Conservation (phyloP, 2,329 filamentous ascomycete species). For the Claviceps sorghi region DNA sequence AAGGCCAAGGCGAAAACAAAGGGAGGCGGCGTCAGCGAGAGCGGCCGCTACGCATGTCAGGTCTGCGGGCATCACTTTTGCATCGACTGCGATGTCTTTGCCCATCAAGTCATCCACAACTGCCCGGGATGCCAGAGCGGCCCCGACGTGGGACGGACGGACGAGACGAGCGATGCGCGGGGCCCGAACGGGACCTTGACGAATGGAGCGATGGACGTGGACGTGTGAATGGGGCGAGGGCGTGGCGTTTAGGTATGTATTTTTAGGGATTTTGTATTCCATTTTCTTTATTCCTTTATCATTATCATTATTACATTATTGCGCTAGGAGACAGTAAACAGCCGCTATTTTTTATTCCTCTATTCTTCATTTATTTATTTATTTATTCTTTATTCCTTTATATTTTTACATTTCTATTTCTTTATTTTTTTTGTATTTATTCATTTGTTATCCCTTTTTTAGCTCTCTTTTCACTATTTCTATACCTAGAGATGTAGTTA, state of each 20-base stretch:
- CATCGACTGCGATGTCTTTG: slow-evolving; percentile 93
- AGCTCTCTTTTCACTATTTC: too few relatives aligned
- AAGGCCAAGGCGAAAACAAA: slow-evolving; percentile 24
- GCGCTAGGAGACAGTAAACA: too few relatives aligned
- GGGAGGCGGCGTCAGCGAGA: slow-evolving; percentile 56
- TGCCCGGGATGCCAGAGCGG: slow-evolving; percentile 73
- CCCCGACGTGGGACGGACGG: slow-evolving; percentile 6
- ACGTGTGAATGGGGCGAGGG: slow-evolving; percentile 6
- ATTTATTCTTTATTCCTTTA: too few relatives aligned
- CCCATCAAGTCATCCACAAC: slow-evolving; percentile 88
- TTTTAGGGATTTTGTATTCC: too few relatives aligned
- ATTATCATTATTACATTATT: too few relatives aligned
- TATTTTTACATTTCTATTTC: too few relatives aligned
- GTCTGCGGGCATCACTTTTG: slow-evolving; percentile 88
- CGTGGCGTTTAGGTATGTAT: neutral
- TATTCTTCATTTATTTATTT: too few relatives aligned
- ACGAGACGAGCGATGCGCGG: neutral
- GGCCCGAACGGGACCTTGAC: neutral
- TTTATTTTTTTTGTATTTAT: too few relatives aligned
- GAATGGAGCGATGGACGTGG: slow-evolving; percentile 31
- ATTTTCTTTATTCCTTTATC: too few relatives aligned
- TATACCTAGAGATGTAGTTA: too few relatives aligned
- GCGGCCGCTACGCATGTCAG: slow-evolving; percentile 74
- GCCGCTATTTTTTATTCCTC: too few relatives aligned
- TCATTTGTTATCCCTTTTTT: too few relatives aligned